phyloP scores from a whole-genome alignment of 2,329 filamentous ascomycete genomes.

The Stenocarpella maydis region DNA sequence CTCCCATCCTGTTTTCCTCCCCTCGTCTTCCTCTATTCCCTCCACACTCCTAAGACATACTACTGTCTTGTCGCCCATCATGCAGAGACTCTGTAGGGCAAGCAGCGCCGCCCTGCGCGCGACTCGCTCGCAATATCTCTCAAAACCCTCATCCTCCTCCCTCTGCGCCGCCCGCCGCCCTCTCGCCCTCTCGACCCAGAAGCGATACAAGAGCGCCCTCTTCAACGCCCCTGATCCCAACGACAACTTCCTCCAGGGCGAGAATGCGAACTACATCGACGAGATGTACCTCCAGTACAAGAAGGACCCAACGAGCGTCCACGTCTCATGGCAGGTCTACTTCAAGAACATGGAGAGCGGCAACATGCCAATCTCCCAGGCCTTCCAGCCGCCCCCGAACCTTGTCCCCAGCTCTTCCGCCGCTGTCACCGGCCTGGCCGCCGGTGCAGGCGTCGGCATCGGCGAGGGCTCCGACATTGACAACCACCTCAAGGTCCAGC shows the following conservation, averaged over 20 bases:
- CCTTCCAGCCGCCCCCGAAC: slow-evolving; percentile 94
- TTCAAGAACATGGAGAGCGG: slow-evolving; percentile 99
- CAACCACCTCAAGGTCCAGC: slow-evolving; percentile 97
- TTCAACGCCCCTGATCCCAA: slow-evolving; percentile 76
- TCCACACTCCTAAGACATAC: neutral
- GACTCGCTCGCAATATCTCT: slow-evolving; percentile 50
- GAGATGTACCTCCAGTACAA: slow-evolving; percentile 99
- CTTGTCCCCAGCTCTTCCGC: slow-evolving; percentile 84
- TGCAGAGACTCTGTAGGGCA: slow-evolving; percentile 35
- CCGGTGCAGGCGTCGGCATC: slow-evolving; percentile 70
- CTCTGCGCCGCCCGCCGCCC: slow-evolving; percentile 58
- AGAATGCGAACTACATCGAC: slow-evolving; percentile 98
- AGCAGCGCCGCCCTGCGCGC: slow-evolving; percentile 42
- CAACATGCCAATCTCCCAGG: slow-evolving; percentile 96
- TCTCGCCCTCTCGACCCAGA: slow-evolving; percentile 58
- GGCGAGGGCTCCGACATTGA: slow-evolving; percentile 82
- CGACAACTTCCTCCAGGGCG: slow-evolving; percentile 96
- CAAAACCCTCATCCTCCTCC: slow-evolving; percentile 41
- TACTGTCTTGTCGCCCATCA: slow-evolving; percentile 28
- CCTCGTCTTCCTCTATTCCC: neutral
- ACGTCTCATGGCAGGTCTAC: slow-evolving; percentile 99
- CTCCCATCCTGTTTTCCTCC: neutral
- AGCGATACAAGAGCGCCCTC: slow-evolving; percentile 63
- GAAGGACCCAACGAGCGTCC: slow-evolving; percentile 89
- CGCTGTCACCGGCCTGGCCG: slow-evolving; percentile 77